Percentiles rank a stretch among this genome's conserved stretches.
These are phyloP conservation scores for Canariomyces notabilis DNA, from an alignment of 2,329 filamentous ascomycete genomes.

Conservation along the genomic window DNA sequence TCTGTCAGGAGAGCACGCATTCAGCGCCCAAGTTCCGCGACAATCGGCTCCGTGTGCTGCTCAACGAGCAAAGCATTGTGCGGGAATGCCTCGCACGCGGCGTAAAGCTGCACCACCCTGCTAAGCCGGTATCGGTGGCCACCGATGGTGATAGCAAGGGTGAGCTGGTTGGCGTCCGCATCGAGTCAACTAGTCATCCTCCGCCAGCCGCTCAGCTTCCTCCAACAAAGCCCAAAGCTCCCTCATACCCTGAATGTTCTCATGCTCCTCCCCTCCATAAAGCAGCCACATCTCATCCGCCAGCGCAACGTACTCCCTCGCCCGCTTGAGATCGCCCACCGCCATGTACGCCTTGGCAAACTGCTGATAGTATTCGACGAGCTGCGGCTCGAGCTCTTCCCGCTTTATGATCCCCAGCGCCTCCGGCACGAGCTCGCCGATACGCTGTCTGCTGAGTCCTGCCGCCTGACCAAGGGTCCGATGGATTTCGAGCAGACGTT, in stretches of 20 bases:
- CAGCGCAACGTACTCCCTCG: constrained; percentile 12
- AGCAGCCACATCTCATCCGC: constrained; percentile 18
- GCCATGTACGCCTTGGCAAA: constrained; percentile 25
- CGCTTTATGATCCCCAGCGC: constrained; percentile 21
- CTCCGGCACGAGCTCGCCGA: constrained; percentile 19
- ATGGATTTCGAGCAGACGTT: constrained; percentile 25
- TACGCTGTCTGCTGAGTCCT: not conserved
- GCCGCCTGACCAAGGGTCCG: constrained; percentile 8
- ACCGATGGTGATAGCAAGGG: too few species aligned
- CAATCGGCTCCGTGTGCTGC: too few species aligned
- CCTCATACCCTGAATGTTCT: constrained; percentile 19
- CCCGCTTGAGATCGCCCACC: constrained; percentile 12
- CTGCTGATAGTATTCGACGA: constrained; percentile 26
- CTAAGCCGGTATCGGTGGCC: too few species aligned
- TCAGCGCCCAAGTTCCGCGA: too few species aligned
- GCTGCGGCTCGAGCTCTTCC: constrained; percentile 26
- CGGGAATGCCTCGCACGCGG: too few species aligned
- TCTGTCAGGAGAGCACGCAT: too few species aligned
- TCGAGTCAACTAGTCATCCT: constrained; percentile 6
- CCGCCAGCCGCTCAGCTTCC: constrained; percentile 7
- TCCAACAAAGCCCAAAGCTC: constrained; percentile 16
- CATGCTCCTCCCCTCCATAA: constrained; percentile 22
- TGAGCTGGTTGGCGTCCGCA: too few species aligned
- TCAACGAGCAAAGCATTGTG: too few species aligned
- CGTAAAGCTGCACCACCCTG: too few species aligned